phyloP scores from a whole-genome alignment of 2,329 filamentous ascomycete species.

The Venturia pyrina region DNA sequence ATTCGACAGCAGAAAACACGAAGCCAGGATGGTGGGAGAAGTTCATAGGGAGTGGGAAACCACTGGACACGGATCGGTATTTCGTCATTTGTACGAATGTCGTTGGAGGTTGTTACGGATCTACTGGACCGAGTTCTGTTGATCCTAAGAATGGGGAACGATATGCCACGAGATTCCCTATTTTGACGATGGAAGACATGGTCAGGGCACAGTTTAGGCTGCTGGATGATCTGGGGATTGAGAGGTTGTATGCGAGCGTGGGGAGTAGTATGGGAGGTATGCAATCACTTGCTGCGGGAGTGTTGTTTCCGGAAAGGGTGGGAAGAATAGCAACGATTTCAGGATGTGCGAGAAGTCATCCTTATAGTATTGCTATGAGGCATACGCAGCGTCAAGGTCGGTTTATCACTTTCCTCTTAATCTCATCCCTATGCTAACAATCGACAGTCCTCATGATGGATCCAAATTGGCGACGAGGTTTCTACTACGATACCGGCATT shows the following conservation, averaged over 20 bases:
- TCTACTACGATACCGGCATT: slow-evolving; percentile 75
- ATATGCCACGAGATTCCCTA: slow-evolving; percentile 92
- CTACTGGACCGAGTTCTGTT: slow-evolving; percentile 78
- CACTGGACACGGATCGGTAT: slow-evolving; percentile 84
- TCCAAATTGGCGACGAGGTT: slow-evolving; percentile 89
- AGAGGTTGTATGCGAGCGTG: slow-evolving; percentile 79
- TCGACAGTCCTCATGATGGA: slow-evolving; percentile 86
- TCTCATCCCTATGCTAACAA: not conserved
- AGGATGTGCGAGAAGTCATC: slow-evolving; percentile 87
- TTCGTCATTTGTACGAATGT: slow-evolving; percentile 96
- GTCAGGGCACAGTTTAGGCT: slow-evolving; percentile 89
- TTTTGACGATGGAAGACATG: slow-evolving; percentile 95
- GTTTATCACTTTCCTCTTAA: slow-evolving; percentile 11
- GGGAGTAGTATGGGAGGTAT: slow-evolving; percentile 98
- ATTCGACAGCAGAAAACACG: slow-evolving; percentile 76
- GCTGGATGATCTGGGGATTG: slow-evolving; percentile 66
- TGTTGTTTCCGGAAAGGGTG: slow-evolving; percentile 73
- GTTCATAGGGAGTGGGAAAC: slow-evolving; percentile 82
- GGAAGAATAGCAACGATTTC: slow-evolving; percentile 79
- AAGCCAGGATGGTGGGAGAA: slow-evolving; percentile 98
- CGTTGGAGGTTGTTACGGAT: slow-evolving; percentile 90
- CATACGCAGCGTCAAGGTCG: slow-evolving; percentile 80
- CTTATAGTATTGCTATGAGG: slow-evolving; percentile 97
- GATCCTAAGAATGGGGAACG: slow-evolving; percentile 80
- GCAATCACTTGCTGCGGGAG: slow-evolving; percentile 83